Conservation (phyloP, 768 basidiomycete genomes). For the Mycena vulgaris region DNA sequence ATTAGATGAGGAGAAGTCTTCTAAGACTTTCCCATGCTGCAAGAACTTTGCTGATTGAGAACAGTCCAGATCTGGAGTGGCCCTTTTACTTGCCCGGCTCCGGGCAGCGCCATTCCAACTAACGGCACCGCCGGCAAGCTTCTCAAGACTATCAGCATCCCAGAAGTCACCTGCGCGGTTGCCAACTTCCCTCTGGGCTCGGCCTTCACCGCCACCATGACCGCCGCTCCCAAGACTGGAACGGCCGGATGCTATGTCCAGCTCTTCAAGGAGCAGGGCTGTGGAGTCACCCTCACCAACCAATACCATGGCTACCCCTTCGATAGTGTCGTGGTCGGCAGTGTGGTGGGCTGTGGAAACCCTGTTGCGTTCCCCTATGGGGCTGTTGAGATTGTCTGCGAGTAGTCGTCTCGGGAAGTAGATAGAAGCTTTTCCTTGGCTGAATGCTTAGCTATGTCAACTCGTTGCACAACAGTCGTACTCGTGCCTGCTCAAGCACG, state of each 20-base stretch:
- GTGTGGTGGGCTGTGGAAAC: conserved; percentile 12
- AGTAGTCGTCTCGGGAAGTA: conserved; percentile 18
- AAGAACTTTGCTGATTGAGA: conserved; percentile 14
- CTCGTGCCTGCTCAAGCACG: no score
- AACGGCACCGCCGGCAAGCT: conserved; percentile 1
- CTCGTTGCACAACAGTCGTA: no score
- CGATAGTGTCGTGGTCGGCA: conserved; percentile 16
- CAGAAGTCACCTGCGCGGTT: conserved; percentile 1
- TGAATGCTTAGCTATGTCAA: no score
- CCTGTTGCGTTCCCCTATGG: conserved; percentile 14
- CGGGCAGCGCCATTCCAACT: conserved; percentile 12
- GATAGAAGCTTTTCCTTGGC: conserved; percentile 13
- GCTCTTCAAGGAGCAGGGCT: conserved; percentile 7
- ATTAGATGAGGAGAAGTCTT: conserved; percentile 10
- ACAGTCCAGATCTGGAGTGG: conserved; percentile 19
- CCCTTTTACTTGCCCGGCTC: conserved; percentile 16
- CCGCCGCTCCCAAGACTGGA: not conserved
- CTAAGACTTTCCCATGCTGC: conserved; percentile 6
- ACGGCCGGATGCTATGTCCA: conserved; percentile 3
- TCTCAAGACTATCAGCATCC: not conserved
- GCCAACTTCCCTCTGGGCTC: not conserved
- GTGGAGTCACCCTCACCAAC: conserved; percentile 13
- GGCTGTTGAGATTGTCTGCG: conserved; percentile 17
- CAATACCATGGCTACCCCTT: conserved; percentile 20
- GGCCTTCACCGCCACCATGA: not conserved